Evolutionary conservation across 257 asterid genomes (phyloP).

Genomic region (Fraxinus pennsylvanica): DNA sequence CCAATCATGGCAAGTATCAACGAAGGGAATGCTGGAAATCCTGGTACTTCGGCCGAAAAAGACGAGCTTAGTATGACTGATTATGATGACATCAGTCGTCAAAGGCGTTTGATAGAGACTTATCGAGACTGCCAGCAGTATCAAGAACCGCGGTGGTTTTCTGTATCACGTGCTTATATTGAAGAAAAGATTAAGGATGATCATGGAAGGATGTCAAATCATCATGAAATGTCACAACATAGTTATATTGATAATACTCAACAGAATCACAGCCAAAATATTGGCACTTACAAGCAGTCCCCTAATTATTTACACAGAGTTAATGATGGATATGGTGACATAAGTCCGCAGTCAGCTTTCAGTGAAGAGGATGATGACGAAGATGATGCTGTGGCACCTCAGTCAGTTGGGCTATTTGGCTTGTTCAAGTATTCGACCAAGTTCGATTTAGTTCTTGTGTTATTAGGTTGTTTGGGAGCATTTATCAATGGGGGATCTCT

Average conservation of each 20-base stretch:
- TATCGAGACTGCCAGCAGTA: constrained; percentile 28
- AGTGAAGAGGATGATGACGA: constrained; percentile 47
- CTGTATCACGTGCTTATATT: constrained; percentile 47
- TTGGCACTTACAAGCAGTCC: constrained; percentile 26
- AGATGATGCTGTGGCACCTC: constrained; percentile 42
- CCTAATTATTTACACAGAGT: constrained; percentile 20
- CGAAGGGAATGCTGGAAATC: constrained; percentile 32
- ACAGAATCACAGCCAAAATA: constrained; percentile 15
- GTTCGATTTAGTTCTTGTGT: constrained; percentile 57
- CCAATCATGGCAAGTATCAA: constrained; percentile 25
- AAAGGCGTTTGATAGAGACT: constrained; percentile 35
- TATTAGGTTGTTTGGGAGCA: constrained; percentile 78
- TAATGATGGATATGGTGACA: constrained; percentile 25
- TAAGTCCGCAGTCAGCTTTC: constrained; percentile 16
- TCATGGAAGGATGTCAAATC: constrained; percentile 11
- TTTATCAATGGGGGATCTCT: constrained; percentile 84
- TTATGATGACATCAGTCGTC: constrained; percentile 38
- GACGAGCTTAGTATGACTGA: constrained; percentile 37
- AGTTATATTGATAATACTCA: constrained; percentile 23
- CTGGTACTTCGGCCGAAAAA: constrained; percentile 34
- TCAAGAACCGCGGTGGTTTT: constrained; percentile 51
- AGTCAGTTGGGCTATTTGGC: constrained; percentile 53
- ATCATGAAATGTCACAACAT: neutral
- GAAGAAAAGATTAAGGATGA: constrained; percentile 8
- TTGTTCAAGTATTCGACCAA: constrained; percentile 70